Percentiles rank a stretch among this genome's conserved stretches.
These are phyloP conservation scores for Scedosporium boydii DNA, from an alignment of 2,329 filamentous ascomycete genomes.

Conservation along the genomic window DNA sequence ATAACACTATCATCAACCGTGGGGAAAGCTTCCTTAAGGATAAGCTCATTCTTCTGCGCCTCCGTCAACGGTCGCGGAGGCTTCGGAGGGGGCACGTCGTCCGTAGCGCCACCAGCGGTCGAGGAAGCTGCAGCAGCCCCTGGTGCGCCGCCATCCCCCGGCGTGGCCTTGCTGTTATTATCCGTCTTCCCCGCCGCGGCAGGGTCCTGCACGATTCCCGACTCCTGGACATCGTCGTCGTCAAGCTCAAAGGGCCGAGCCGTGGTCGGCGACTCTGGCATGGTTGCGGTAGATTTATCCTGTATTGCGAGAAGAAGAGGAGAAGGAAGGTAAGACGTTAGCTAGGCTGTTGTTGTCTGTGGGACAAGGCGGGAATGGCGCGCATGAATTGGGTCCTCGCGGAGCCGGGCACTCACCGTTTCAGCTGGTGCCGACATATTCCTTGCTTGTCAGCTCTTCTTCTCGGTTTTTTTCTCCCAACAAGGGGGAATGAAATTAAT, in stretches of 20 bases:
- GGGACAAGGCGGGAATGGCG: background rate
- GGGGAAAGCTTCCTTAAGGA: slow-evolving; percentile 89
- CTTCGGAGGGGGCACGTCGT: slow-evolving; percentile 57
- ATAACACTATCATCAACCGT: slow-evolving; percentile 70
- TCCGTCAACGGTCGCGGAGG: slow-evolving; percentile 76
- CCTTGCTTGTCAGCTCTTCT: background rate
- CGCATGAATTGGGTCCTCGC: background rate
- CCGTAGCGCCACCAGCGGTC: slow-evolving; percentile 18
- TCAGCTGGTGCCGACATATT: slow-evolving; percentile 5
- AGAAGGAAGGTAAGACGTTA: background rate
- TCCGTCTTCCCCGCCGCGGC: slow-evolving; percentile 15
- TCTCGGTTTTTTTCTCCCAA: background rate
- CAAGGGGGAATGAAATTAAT: background rate
- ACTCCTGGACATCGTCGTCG: slow-evolving; percentile 60
- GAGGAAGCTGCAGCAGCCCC: slow-evolving; percentile 19
- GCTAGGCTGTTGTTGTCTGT: background rate
- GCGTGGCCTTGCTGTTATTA: slow-evolving; percentile 13
- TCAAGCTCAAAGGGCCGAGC: slow-evolving; percentile 57
- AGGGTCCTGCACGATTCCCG: slow-evolving; percentile 35
- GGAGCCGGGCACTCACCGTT: slow-evolving; percentile 3
- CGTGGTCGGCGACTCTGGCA: slow-evolving; percentile 57
- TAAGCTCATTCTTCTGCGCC: slow-evolving; percentile 75
- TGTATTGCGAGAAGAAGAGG: slow-evolving; percentile 13
- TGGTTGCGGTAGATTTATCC: slow-evolving; percentile 33
- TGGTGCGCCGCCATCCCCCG: slow-evolving; percentile 11